Evolutionary conservation across 2,329 filamentous ascomycete genomes (phyloP), one percentile per base, ranked within the genome.

Genomic region (Ophiostoma himal-ulmi): DNA sequence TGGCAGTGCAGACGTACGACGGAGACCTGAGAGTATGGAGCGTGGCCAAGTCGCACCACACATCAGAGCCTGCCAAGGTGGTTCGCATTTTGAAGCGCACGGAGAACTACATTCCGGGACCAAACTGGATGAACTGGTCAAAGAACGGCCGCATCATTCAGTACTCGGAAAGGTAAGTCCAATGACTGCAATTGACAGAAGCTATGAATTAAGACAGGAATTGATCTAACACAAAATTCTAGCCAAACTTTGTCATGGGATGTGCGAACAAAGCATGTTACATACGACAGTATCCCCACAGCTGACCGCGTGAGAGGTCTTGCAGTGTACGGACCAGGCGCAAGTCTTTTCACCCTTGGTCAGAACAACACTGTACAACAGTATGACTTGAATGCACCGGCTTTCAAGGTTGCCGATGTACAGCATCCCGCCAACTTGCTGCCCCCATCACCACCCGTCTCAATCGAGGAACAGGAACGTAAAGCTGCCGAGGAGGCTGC

Each of bases 111-210:
- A 82, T 88, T 44, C 81, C 88, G 2, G 93, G 93, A 1, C 90
- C 92, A 52, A 97, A 96, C 78, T 99, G 95, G 95, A 94, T 97
- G 84, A 91, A 89, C 26, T 99, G 95, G 95, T 98, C 95, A 0
- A 98, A 97, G 81, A 98, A 97, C 81, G 95, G 95, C 54, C 91
- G 94, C 74, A 93, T 99, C 74, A 89, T 99, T 73, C 95, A 99
- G 80, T 94, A 89, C 79, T 91, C 92, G 5, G 93, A 97, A 80
- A 39, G 36, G 62, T 65, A 17, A 39, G 34, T n/a, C n/a, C 11
- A 30, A 20, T n/a, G 11, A 39, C 48, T 41, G 1, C 10, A 5
- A 14, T 22, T 3, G 8, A 17, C 17, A 48, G 6, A n/a, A 20
- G 17, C 17, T 20, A 20, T 48, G 4, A n/a, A 60, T 68, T 54